A percentile compares a stretch with the other conserved stretches of the same genome.
Evolutionary conservation across 495 filamentous ascomycete genomes (phyloP).

Genomic region (Aspergillus avenaceus): DNA sequence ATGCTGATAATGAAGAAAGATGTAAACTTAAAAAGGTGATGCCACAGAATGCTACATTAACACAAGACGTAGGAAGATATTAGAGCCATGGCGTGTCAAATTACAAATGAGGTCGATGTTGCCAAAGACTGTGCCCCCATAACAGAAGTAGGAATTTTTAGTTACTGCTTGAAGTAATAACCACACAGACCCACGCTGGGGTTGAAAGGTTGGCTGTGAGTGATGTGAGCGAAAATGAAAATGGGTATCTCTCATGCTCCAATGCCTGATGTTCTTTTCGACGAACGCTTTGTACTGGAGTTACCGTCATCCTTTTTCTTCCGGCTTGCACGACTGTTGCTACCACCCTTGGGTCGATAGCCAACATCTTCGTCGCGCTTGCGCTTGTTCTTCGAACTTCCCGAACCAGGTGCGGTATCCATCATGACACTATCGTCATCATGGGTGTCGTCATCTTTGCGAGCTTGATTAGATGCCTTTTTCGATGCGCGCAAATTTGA

Average conservation of each 20-base stretch:
- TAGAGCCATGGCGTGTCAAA: too few relatives aligned
- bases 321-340: conserved; percentile 54
- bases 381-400: conserved; percentile 42
- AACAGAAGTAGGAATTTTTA: too few relatives aligned
- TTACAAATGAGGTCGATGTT: too few relatives aligned
- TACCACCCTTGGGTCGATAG: conserved; percentile 67
- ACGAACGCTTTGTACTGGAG: conserved; percentile 25
- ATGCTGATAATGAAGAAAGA: too few relatives aligned
- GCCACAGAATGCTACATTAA: too few relatives aligned
- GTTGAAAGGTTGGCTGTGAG: neutral
- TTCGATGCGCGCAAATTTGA: conserved; percentile 37
- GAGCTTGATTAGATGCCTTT: conserved; percentile 32
- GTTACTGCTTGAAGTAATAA: neutral
- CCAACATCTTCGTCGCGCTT: conserved; percentile 66
- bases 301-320: conserved; percentile 60
- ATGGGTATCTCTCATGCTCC: conserved; percentile 11
- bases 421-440: conserved; percentile 50
- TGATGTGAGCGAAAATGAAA: neutral
- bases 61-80: too few relatives aligned
- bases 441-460: conserved; percentile 47
- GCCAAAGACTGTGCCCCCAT: too few relatives aligned
- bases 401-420: conserved; percentile 35
- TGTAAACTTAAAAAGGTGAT: too few relatives aligned
- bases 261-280: conserved; percentile 29
- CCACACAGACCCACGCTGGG: neutral